Evolutionary conservation across 2,329 filamentous ascomycete species (phyloP), one percentile per base, ranked within the genome.

Genomic region (Fusarium graminum): DNA sequence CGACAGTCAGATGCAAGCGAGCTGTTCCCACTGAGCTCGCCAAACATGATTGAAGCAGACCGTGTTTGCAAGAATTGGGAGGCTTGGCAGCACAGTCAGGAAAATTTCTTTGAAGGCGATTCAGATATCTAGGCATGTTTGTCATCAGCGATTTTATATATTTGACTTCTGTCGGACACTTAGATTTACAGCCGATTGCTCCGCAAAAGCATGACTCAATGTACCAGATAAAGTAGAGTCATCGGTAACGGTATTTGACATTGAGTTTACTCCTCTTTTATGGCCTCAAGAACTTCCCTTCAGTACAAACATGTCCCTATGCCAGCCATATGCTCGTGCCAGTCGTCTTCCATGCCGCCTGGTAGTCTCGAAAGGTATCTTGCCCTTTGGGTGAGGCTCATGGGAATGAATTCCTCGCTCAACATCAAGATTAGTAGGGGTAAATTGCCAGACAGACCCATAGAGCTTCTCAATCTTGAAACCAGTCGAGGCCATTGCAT

Each of bases 61-160:
- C 38, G 34, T 11, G 59, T 67, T 4, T 67, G 64, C 9, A 29
- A 4, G 16, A 22, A 26, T 2, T 67, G 64, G 64, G 49, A 64
- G 47, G 19, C 34, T 10, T 67, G 64, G 64, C 47, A 63, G 36
- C 26, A 52, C 9, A 30, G 28, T 1, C 41, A 63, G 12, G 22
- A 16, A 12, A 40, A 67, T 10, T 55, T 64, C 26, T 67, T 67
- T 4, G 64, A 67, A 6, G 63, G 64, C 7, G 64, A 67, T 14
- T 64, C 59, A 3, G 62, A 59, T 4, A 65, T 65, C 9, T 36
- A 16, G 22, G 22, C 4, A 22, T 22, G 22, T 4, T 22, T 22
- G 6, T 6, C 6, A 22, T 22, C 22, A 22, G 6, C 22, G 6
- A 22, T 22, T 6, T 22, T 6, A 22, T 4, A 22, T 22, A 6